These are phyloP conservation scores for Trametes meyenii DNA, from an alignment of 768 basidiomycete species.

Conservation along the genomic window DNA sequence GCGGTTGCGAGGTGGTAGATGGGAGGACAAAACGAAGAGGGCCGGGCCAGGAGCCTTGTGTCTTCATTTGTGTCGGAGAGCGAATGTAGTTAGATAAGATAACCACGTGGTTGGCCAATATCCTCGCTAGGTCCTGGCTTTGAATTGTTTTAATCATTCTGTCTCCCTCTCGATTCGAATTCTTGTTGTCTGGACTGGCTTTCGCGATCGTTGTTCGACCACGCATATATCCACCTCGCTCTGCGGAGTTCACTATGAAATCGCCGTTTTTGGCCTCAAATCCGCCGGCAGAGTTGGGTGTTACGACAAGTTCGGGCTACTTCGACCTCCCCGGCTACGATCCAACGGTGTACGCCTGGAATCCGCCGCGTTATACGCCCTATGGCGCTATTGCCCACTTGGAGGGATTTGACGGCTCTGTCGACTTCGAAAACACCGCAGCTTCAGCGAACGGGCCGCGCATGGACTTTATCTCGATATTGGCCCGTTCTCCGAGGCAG, in stretches of 20 bases:
- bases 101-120: conserved; percentile 3
- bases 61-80: not conserved
- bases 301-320: conserved; percentile 2
- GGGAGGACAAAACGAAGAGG: no score
- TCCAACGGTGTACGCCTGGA: conserved; percentile 7
- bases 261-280: conserved; percentile 12
- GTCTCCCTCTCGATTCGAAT: no score
- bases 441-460: not conserved
- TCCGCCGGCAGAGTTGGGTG: conserved; percentile 19
- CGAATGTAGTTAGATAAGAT: conserved; percentile 1
- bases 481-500: conserved; percentile 24
- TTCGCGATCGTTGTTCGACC: not conserved
- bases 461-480: conserved; percentile 9
- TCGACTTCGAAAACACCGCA: not conserved
- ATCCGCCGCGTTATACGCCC: not conserved
- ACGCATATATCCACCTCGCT: not conserved
- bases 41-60: no score
- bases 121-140: no score
- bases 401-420: not conserved
- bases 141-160: no score
- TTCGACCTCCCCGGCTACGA: conserved; percentile 16
- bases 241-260: conserved; percentile 1
- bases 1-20: no score
- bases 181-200: no score
- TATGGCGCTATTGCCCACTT: not conserved